Conservation (phyloP, 805 yeast genomes). For the Spathaspora passalidarum region DNA sequence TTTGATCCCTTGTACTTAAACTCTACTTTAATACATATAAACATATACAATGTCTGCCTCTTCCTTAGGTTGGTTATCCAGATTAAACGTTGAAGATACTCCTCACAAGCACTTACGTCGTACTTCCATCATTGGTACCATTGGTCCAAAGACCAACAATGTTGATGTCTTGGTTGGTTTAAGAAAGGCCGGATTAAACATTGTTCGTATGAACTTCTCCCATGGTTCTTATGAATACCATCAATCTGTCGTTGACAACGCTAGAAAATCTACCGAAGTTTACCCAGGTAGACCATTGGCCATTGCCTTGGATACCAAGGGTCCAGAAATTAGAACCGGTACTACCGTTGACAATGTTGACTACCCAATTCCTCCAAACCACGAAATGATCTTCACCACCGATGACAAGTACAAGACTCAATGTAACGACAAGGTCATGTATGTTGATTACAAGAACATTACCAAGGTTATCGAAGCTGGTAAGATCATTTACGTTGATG, state of each 20-base stretch:
- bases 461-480: conserved; percentile 89
- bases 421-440: conserved; percentile 82
- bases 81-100: conserved; percentile 67
- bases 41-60: conserved; percentile 35
- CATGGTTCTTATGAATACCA: conserved; percentile 99
- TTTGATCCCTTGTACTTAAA: not conserved
- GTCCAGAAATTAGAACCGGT: conserved; percentile 99
- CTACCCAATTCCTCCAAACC: conserved; percentile 78
- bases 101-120: conserved; percentile 85
- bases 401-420: conserved; percentile 71
- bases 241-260: conserved; percentile 93
- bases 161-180: conserved; percentile 80
- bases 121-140: conserved; percentile 96
- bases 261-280: conserved; percentile 87
- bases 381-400: conserved; percentile 91
- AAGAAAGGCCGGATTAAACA: conserved; percentile 96
- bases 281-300: conserved; percentile 97
- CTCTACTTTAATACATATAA: not conserved
- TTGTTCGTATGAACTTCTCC: conserved; percentile 98
- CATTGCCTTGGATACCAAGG: conserved; percentile 98
- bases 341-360: conserved; percentile 79
- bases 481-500: conserved; percentile 91
- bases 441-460: conserved; percentile 91
- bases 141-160: conserved; percentile 96
- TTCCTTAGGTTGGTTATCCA: conserved; percentile 75